Evolutionary conservation across 2,329 filamentous ascomycete genomes (phyloP).

Genomic region (Pyricularia sp.): DNA sequence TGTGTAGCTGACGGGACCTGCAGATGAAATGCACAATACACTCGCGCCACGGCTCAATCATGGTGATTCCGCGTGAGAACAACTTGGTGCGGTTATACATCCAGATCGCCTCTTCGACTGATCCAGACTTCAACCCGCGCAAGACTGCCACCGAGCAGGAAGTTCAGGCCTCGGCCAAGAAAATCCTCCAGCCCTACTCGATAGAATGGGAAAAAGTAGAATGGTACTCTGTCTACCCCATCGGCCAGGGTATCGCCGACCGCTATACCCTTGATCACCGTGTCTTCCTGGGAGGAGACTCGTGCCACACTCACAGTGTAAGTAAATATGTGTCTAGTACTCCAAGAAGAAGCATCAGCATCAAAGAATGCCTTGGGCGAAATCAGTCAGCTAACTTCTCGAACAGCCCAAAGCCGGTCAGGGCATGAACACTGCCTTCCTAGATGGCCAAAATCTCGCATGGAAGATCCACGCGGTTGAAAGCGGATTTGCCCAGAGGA

Average conservation of each 20-base stretch:
- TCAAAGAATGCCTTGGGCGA: not conserved
- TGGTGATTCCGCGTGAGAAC: constrained; percentile 67
- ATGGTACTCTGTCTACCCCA: constrained; percentile 71
- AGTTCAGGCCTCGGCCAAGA: constrained; percentile 56
- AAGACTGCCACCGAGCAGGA: constrained; percentile 53
- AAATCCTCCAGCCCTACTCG: constrained; percentile 55
- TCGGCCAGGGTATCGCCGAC: constrained; percentile 64
- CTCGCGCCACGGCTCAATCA: constrained; percentile 63
- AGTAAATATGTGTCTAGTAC: constrained; percentile 17
- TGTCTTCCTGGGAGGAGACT: constrained; percentile 67
- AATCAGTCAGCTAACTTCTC: not conserved
- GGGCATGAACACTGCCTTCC: constrained; percentile 73
- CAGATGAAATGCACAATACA: constrained; percentile 70
- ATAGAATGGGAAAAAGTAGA: constrained; percentile 60
- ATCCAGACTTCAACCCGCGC: constrained; percentile 50
- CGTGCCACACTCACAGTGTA: constrained; percentile 71
- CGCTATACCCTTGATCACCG: constrained; percentile 58
- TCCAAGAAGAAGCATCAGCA: not conserved
- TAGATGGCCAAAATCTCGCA: constrained; percentile 79
- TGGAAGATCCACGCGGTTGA: constrained; percentile 96
- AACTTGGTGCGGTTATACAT: constrained; percentile 63
- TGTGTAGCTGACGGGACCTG: constrained; percentile 32
- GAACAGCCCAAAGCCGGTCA: constrained; percentile 59
- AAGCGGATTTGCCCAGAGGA: constrained; percentile 65
- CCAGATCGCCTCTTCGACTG: constrained; percentile 54